A percentile compares a stretch with the other conserved stretches of the same genome.
Evolutionary conservation across 805 yeast species (phyloP).

Genomic region (Candida endomychidarum): DNA sequence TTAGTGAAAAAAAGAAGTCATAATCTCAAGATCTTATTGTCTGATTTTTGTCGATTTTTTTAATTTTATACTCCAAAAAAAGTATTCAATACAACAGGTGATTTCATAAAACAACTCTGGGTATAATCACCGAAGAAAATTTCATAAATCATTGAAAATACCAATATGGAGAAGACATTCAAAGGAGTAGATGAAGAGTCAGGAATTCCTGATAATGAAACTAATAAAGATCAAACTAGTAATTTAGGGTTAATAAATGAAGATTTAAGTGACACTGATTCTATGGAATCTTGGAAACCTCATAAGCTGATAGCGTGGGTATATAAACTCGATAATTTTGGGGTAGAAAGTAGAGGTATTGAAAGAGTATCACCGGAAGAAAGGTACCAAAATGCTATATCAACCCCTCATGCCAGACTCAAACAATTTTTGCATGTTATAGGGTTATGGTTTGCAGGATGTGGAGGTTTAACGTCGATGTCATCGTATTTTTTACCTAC

Average conservation of each 20-base stretch:
- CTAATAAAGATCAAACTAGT: not conserved
- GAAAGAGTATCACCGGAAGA: constrained; percentile 33
- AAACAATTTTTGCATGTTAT: constrained; percentile 28
- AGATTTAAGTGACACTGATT: no score
- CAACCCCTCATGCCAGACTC: constrained; percentile 8
- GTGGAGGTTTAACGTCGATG: constrained; percentile 41
- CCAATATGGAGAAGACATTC: no score
- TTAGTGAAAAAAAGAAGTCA: not conserved
- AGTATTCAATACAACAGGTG: no score
- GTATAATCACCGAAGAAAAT: no score
- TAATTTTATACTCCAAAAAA: no score
- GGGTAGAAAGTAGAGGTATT: constrained; percentile 36
- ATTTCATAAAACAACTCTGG: no score
- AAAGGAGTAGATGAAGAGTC: no score
- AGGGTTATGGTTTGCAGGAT: constrained; percentile 40
- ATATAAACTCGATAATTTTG: constrained; percentile 25
- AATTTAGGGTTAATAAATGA: no score
- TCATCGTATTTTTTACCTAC: constrained; percentile 36
- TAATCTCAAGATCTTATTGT: not conserved
- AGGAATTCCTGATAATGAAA: no score
- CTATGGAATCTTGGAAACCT: no score
- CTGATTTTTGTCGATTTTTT: not conserved
- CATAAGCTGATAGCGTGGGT: constrained; percentile 22
- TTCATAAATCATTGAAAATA: no score
- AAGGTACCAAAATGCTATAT: constrained; percentile 17